Evolutionary conservation across 495 filamentous ascomycete species (phyloP).

Genomic region (Penicillium chermesinum): DNA sequence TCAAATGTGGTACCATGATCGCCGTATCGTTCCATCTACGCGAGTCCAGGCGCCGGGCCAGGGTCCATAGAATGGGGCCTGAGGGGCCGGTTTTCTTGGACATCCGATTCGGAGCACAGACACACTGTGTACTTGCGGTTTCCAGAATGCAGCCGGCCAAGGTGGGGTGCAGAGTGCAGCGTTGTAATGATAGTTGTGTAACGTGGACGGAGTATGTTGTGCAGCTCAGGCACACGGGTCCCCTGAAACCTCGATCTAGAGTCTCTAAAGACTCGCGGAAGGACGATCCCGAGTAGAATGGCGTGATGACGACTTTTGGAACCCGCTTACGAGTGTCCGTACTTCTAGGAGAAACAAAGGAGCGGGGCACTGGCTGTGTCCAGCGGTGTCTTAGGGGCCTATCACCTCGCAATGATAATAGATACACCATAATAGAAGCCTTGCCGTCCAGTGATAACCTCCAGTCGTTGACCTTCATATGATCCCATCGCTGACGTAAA

Average conservation of each 20-base stretch:
- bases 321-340: too few relatives aligned
- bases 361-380: neutral
- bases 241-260: conserved; percentile 11
- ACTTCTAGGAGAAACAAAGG: neutral
- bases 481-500: conserved; percentile 20
- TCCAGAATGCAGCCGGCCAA: neutral
- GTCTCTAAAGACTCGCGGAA: too few relatives aligned
- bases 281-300: conserved; percentile 24
- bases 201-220: conserved; percentile 18
- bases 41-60: neutral
- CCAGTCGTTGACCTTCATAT: conserved; percentile 5
- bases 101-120: neutral
- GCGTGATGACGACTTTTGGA: conserved; percentile 15
- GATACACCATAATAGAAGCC: neutral
- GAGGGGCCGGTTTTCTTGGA: neutral
- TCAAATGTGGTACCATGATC: neutral
- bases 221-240: conserved; percentile 15
- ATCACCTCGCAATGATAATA: neutral
- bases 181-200: conserved; percentile 8
- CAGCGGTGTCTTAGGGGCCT: neutral
- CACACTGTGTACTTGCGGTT: neutral
- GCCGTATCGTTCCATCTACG: neutral
- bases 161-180: conserved; percentile 5
- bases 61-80: neutral
- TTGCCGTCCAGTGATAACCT: neutral